Conservation (phyloP, 371 early-diverging fungal species). For the Apophysomyces trapeziformis region DNA sequence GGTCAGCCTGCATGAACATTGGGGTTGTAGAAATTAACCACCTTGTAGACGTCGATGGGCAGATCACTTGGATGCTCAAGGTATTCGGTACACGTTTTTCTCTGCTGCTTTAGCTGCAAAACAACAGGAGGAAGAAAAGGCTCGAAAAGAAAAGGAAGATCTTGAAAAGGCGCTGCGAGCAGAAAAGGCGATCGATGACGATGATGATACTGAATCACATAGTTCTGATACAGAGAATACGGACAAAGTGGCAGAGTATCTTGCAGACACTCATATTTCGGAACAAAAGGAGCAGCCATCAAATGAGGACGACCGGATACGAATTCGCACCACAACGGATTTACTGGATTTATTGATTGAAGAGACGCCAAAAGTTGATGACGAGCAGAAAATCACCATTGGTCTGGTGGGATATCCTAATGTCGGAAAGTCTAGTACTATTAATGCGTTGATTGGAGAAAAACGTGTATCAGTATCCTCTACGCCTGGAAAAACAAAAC, state of each 20-base stretch:
- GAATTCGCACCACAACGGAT: conserved; percentile 52
- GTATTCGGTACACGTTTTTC: conserved; percentile 89
- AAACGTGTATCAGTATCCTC: conserved; percentile 96
- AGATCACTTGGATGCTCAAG: conserved; percentile 81
- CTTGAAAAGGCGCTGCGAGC: conserved; percentile 37
- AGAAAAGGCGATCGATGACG: conserved; percentile 14
- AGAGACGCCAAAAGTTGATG: conserved; percentile 34
- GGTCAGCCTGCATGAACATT: conserved; percentile 12
- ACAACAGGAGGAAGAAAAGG: conserved; percentile 57
- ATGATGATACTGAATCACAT: conserved; percentile 24
- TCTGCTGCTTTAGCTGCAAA: conserved; percentile 77
- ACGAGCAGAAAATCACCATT: conserved; percentile 72
- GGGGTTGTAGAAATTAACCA: background rate
- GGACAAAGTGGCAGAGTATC: conserved; percentile 8
- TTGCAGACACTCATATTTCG: background rate
- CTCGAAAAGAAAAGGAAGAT: conserved; percentile 37
- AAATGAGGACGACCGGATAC: conserved; percentile 39
- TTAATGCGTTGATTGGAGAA: conserved; percentile 96
- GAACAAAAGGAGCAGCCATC: background rate
- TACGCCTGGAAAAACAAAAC: conserved; percentile 99
- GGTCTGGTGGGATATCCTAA: conserved; percentile 99
- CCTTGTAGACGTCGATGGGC: conserved; percentile 76
- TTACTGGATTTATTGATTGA: conserved; percentile 49
- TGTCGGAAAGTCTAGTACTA: conserved; percentile 99
- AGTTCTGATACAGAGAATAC: background rate